Evolutionary conservation across 2,329 filamentous ascomycete species (phyloP).

Genomic region (Aspergillus fijiensis): DNA sequence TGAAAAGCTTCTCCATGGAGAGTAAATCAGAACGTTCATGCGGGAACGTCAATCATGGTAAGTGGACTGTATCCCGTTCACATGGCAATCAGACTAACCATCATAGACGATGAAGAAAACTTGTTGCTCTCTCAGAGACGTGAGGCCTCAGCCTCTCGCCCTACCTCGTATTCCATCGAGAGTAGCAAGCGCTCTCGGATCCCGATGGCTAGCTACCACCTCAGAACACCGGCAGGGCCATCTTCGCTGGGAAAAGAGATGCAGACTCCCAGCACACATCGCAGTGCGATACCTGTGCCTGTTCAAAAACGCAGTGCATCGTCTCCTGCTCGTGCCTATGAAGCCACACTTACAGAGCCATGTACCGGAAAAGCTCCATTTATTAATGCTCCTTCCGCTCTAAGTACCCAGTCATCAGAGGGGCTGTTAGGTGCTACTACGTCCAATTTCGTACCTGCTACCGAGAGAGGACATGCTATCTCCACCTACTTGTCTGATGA

Average conservation of each 20-base stretch:
- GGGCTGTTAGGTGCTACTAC: not conserved
- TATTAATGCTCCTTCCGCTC: constrained; percentile 12
- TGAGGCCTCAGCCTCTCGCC: too few relatives aligned
- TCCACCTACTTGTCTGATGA: too few relatives aligned
- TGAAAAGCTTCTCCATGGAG: too few relatives aligned
- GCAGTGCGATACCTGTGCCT: constrained; percentile 18
- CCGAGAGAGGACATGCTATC: not conserved
- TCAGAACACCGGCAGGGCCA: constrained; percentile 1
- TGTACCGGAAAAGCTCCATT: constrained; percentile 7
- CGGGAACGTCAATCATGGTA: too few relatives aligned
- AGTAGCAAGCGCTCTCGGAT: too few relatives aligned
- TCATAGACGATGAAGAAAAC: too few relatives aligned
- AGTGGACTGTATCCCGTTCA: too few relatives aligned
- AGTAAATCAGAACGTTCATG: too few relatives aligned
- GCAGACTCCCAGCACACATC: constrained; percentile 8
- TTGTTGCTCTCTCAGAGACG: too few relatives aligned
- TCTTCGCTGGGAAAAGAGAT: constrained; percentile 16
- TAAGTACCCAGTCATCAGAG: constrained; percentile 4
- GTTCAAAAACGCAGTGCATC: constrained; percentile 13
- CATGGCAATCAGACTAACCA: too few relatives aligned
- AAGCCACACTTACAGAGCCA: not conserved
- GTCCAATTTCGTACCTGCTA: not conserved
- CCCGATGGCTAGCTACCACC: too few relatives aligned
- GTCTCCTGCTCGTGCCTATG: not conserved
- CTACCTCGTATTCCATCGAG: too few relatives aligned